phyloP scores from a whole-genome alignment of 2,329 filamentous ascomycete genomes.

The Colletotrichum chlorophyti region DNA sequence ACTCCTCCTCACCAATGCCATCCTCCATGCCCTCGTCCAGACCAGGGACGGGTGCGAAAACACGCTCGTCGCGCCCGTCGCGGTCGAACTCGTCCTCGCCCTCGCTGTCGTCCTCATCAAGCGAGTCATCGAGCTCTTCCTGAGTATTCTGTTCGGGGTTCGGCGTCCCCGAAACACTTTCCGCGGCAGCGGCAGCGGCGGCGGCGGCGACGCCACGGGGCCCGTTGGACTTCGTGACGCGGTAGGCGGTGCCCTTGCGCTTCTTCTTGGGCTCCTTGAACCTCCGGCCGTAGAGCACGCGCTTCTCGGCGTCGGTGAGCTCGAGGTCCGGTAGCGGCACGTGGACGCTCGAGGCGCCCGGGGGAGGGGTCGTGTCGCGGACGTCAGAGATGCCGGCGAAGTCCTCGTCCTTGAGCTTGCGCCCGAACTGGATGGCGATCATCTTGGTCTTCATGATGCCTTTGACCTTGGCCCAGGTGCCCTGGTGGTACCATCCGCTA shows the following conservation, averaged over 20 bases:
- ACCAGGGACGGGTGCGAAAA: conserved; percentile 5
- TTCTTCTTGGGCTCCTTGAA: conserved; percentile 35
- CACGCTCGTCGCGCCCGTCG: conserved; percentile 30
- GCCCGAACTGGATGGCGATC: conserved; percentile 66
- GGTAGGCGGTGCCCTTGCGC: conserved; percentile 31
- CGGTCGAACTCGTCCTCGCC: conserved; percentile 34
- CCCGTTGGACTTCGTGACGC: conserved; percentile 28
- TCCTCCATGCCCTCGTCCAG: background rate
- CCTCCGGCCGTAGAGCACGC: conserved; percentile 40
- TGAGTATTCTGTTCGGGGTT: conserved; percentile 1
- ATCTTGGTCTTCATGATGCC: conserved; percentile 90
- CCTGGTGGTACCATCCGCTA: conserved; percentile 86
- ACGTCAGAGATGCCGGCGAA: conserved; percentile 50
- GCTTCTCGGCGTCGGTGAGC: conserved; percentile 45
- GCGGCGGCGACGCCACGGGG: conserved; percentile 11
- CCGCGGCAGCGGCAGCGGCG: conserved; percentile 10
- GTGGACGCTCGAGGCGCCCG: conserved; percentile 38
- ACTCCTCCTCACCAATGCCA: conserved; percentile 22
- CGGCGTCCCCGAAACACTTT: background rate
- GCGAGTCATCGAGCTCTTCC: conserved; percentile 28
- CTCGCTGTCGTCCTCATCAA: conserved; percentile 41
- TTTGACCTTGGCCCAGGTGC: conserved; percentile 82
- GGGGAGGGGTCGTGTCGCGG: conserved; percentile 40
- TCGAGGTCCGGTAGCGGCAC: conserved; percentile 47
- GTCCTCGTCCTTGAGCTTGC: conserved; percentile 55